Percentiles rank a stretch among this genome's conserved stretches.
phyloP scores from a whole-genome alignment of 768 basidiomycete genomes.

The Suillus decipiens region DNA sequence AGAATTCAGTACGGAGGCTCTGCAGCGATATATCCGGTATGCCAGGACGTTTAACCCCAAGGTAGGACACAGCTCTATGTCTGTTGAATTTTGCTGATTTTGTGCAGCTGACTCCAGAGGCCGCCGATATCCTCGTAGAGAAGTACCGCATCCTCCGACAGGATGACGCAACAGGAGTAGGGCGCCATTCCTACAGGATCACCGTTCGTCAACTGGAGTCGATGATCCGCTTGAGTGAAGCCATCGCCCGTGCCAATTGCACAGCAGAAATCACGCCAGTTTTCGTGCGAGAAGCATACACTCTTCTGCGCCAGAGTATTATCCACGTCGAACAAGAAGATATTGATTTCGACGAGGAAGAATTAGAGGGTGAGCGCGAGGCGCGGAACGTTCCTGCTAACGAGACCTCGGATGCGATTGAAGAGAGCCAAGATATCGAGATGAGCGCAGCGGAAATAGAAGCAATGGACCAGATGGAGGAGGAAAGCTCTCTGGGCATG shows the following conservation, averaged over 20 bases:
- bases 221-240: constrained; percentile 97
- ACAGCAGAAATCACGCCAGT: constrained; percentile 94
- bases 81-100: constrained; percentile 11
- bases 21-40: constrained; percentile 96
- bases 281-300: constrained; percentile 95
- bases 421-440: constrained; percentile 60
- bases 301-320: constrained; percentile 92
- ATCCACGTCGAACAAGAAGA: constrained; percentile 99
- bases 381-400: constrained; percentile 34
- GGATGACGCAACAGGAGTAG: constrained; percentile 87
- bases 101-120: constrained; percentile 83
- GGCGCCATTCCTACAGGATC: constrained; percentile 93
- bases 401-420: constrained; percentile 39
- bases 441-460: constrained; percentile 66
- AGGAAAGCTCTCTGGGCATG: constrained; percentile 44
- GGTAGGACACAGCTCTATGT: constrained; percentile 43
- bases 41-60: constrained; percentile 98
- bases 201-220: constrained; percentile 98
- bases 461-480: constrained; percentile 51
- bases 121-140: constrained; percentile 90
- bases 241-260: constrained; percentile 96
- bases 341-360: constrained; percentile 95
- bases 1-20: constrained; percentile 94
- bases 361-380: constrained; percentile 58
- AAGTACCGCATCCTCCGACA: constrained; percentile 92